Conservation (phyloP, 2,329 filamentous ascomycete species). For the Pestalotiopsis sp. region DNA sequence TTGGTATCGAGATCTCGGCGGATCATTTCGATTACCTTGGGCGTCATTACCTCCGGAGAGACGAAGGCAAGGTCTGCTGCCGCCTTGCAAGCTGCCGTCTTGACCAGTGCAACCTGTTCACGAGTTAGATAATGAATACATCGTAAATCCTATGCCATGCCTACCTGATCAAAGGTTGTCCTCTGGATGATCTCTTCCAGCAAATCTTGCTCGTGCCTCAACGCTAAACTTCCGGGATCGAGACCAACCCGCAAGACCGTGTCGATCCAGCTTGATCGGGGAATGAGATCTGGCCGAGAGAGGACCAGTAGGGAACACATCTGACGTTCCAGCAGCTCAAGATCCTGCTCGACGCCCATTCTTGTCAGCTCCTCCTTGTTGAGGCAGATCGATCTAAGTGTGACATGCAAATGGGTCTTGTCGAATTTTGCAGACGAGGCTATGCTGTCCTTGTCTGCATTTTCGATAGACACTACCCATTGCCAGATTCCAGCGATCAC, state of each 20-base stretch:
- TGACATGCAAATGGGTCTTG: slow-evolving; percentile 63
- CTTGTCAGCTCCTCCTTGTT: slow-evolving; percentile 52
- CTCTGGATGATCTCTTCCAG: slow-evolving; percentile 68
- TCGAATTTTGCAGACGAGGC: slow-evolving; percentile 68
- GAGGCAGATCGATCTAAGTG: slow-evolving; percentile 66
- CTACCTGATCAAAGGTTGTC: slow-evolving; percentile 47
- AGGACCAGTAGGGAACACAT: slow-evolving; percentile 79
- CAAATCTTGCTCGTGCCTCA: slow-evolving; percentile 64
- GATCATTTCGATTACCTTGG: slow-evolving; percentile 75
- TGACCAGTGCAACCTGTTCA: slow-evolving; percentile 46
- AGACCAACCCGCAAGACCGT: slow-evolving; percentile 77
- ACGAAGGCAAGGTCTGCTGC: slow-evolving; percentile 93
- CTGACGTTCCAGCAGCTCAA: slow-evolving; percentile 64
- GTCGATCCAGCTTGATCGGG: slow-evolving; percentile 85
- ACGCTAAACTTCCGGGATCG: slow-evolving; percentile 81
- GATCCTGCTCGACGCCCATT: slow-evolving; percentile 44
- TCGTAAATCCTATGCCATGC: slow-evolving; percentile 17
- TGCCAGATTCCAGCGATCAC: slow-evolving; percentile 78
- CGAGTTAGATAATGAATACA: slow-evolving; percentile 18
- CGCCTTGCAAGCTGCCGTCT: slow-evolving; percentile 77
- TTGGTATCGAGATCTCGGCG: slow-evolving; percentile 71
- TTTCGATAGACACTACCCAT: slow-evolving; percentile 71
- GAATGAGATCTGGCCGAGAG: slow-evolving; percentile 76
- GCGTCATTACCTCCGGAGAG: slow-evolving; percentile 79
- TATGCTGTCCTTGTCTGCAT: slow-evolving; percentile 77